phyloP scores from a whole-genome alignment of 257 asterid species.

The Solanum sitiens region DNA sequence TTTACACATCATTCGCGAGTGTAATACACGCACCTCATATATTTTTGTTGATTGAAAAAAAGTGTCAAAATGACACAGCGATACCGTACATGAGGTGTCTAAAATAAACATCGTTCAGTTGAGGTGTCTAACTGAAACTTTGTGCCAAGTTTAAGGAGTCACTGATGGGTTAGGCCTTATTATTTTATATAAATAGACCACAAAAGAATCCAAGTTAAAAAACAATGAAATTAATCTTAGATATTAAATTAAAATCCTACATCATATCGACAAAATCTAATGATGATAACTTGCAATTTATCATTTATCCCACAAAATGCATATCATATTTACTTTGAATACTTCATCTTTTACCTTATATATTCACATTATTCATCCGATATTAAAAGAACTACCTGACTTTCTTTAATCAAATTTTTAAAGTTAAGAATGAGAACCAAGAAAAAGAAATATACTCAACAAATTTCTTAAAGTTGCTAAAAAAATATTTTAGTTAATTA shows the following conservation, averaged over 20 bases:
- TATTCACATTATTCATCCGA: neutral
- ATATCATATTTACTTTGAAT: neutral
- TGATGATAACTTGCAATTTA: neutral
- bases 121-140: too few relatives aligned
- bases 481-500: neutral
- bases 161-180: too few relatives aligned
- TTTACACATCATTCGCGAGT: too few relatives aligned
- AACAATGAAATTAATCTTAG: neutral
- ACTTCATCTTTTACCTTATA: neutral
- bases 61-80: too few relatives aligned
- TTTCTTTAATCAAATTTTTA: neutral
- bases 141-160: too few relatives aligned
- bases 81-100: too few relatives aligned
- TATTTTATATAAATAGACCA: neutral
- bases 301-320: neutral
- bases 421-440: neutral
- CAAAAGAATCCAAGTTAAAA: neutral
- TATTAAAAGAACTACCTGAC: neutral
- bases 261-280: neutral
- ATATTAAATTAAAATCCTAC: too few relatives aligned
- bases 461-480: neutral
- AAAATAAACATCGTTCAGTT: too few relatives aligned
- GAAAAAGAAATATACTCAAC: neutral
- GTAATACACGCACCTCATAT: too few relatives aligned
- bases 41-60: too few relatives aligned